These are phyloP conservation scores for Russula earlei DNA, from an alignment of 768 basidiomycete species.

Conservation along the genomic window DNA sequence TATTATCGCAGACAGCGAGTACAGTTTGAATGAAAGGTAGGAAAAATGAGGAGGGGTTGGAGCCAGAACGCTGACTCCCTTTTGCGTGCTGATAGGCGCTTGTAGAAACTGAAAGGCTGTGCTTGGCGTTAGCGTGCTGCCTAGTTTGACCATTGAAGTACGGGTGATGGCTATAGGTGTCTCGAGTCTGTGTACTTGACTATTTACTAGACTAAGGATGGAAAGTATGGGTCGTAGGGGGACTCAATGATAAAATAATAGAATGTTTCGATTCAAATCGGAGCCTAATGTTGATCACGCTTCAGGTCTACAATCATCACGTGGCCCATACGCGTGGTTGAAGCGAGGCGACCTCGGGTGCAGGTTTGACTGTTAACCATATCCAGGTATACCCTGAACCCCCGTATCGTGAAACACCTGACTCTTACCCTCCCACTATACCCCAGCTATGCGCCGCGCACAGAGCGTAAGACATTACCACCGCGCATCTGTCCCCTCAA, in stretches of 20 bases:
- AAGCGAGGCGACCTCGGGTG: background rate
- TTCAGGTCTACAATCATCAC: background rate
- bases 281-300: background rate
- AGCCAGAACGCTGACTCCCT: too few relatives aligned
- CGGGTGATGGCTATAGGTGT: too few relatives aligned
- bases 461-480: constrained; percentile 18
- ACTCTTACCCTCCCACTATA: background rate
- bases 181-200: too few relatives aligned
- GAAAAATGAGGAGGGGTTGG: too few relatives aligned
- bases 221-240: too few relatives aligned
- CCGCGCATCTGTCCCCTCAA: constrained; percentile 9
- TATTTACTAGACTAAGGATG: too few relatives aligned
- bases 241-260: too few relatives aligned
- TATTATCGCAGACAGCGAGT: background rate
- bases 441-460: constrained; percentile 11
- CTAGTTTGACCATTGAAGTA: too few relatives aligned
- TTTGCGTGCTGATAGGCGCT: too few relatives aligned
- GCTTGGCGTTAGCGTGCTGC: too few relatives aligned
- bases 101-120: too few relatives aligned
- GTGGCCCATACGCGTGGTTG: constrained; percentile 1
- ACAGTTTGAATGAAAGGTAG: background rate
- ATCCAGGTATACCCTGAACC: constrained; percentile 3
- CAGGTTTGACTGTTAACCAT: background rate
- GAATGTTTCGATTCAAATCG: too few relatives aligned
- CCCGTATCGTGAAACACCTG: background rate